These are phyloP conservation scores for Zasmidium citrigriseum DNA, from an alignment of 2,329 filamentous ascomycete genomes.

Conservation along the genomic window DNA sequence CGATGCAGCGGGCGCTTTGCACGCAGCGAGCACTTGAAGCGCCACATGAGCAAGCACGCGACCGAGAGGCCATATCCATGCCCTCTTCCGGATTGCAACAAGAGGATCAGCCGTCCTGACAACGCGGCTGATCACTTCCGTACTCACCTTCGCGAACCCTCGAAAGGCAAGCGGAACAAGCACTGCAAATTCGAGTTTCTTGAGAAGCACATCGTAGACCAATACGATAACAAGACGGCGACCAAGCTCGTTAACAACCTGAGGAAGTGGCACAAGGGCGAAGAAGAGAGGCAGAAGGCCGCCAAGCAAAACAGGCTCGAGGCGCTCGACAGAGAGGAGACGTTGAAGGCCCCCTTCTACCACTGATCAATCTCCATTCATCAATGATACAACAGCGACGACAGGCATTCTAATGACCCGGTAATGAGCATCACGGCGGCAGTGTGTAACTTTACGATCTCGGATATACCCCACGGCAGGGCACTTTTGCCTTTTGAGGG, in stretches of 20 bases:
- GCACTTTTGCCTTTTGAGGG: neutral
- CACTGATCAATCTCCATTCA: too few species aligned
- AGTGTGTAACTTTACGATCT: conserved; percentile 11
- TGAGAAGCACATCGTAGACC: conserved; percentile 70
- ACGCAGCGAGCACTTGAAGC: conserved; percentile 36
- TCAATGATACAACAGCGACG: neutral
- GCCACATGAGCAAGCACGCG: conserved; percentile 29
- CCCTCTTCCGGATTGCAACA: conserved; percentile 24
- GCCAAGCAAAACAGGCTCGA: neutral
- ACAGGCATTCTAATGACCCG: neutral
- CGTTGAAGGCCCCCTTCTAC: neutral
- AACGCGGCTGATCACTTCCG: conserved; percentile 36
- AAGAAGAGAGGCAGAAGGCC: neutral
- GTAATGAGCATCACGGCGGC: conserved; percentile 7
- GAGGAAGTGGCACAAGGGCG: conserved; percentile 8
- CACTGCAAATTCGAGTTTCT: conserved; percentile 12
- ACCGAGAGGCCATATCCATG: conserved; percentile 24
- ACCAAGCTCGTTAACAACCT: conserved; percentile 19
- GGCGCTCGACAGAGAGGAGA: neutral
- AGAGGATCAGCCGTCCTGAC: conserved; percentile 28
- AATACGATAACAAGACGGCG: conserved; percentile 76
- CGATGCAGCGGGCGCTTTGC: conserved; percentile 26
- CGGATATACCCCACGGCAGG: conserved; percentile 19
- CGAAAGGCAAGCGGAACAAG: conserved; percentile 31
- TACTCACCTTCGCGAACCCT: conserved; percentile 26